A percentile compares a stretch with the other conserved stretches of the same genome.
These are phyloP conservation scores for Tolypocladium amazonense DNA, from an alignment of 2,329 filamentous ascomycete species.

Conservation along the genomic window DNA sequence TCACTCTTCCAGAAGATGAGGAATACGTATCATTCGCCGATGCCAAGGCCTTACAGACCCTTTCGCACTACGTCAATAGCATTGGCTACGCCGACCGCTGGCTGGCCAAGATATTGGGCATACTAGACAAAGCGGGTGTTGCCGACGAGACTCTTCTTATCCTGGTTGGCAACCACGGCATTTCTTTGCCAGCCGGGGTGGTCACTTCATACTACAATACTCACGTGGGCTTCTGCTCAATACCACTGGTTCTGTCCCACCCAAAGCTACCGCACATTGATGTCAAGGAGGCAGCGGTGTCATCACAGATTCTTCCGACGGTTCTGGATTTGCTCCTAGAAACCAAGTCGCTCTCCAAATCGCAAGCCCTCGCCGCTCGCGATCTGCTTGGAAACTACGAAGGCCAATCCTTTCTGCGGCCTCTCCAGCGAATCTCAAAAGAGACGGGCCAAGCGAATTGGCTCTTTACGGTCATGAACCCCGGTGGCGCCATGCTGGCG, in stretches of 20 bases:
- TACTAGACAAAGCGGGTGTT: not conserved
- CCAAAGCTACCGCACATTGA: not conserved
- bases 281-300: not conserved
- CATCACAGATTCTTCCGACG: not conserved
- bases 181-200: not conserved
- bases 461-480: not conserved
- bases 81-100: not conserved
- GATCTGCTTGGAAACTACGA: not conserved
- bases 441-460: not conserved
- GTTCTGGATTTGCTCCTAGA: not conserved
- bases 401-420: not conserved
- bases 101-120: not conserved
- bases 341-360: not conserved
- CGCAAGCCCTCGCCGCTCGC: not conserved
- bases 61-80: not conserved
- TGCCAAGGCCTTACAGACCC: not conserved
- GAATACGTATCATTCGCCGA: not conserved
- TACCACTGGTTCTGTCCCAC: not conserved
- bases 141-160: not conserved
- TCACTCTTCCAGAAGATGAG: not conserved
- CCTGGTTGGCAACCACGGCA: not conserved
- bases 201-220: not conserved
- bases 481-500: not conserved
- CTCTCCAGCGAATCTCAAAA: not conserved
- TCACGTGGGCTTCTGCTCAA: not conserved